Base-by-base conservation (phyloP, 371 early-diverging fungal species). In the Mucor piriformis region DNA sequence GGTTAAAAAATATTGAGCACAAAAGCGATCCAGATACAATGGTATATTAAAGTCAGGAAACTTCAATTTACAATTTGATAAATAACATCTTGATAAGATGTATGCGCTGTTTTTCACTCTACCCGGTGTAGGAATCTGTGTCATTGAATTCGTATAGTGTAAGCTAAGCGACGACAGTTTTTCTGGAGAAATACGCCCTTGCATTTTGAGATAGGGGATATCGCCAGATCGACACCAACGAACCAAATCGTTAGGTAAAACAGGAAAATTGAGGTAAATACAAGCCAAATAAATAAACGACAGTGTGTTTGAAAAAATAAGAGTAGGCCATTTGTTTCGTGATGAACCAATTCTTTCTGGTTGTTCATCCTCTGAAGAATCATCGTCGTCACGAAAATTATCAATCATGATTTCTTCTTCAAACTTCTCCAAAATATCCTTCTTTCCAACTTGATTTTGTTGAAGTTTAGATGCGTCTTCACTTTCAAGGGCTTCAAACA, bases 271-370 rank as follows among this genome's bases (percentile, higher is more conserved):
- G 5, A 72, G 50, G 59, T 67, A 65, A 34, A 70, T 37, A 29
- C 69, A 70, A 3, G 63, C 67, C 6, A 73, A 29, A 23, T 74
- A 78, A 13, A 67, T 47, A 46, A 78, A 61, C 1, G 52, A 23
- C 4, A 78, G 24, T 3, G 58, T 44, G 23, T 64, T 42, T 0
- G 7, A 10, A 38, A 50, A 64, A 6, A 8, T 23, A 37, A 64
- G 6, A 2, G 6, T 3, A 12, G 66, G 63, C 65, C 66, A 72
- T 34, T 33, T 46, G 6, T 11, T 11, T 52, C 54, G 20, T 38
- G 18, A 44, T 6, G 16, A 2, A 1, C 40, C 16, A 43, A 24
- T 46, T 24, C 24, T 40, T 27, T 29, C 33, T 5, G 8, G 11
- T 6, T 34, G 38, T 0, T 50, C 52, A 10, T 54, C 55, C 3